phyloP scores from a whole-genome alignment of 805 yeast species.

The Limtongia smithiae region DNA sequence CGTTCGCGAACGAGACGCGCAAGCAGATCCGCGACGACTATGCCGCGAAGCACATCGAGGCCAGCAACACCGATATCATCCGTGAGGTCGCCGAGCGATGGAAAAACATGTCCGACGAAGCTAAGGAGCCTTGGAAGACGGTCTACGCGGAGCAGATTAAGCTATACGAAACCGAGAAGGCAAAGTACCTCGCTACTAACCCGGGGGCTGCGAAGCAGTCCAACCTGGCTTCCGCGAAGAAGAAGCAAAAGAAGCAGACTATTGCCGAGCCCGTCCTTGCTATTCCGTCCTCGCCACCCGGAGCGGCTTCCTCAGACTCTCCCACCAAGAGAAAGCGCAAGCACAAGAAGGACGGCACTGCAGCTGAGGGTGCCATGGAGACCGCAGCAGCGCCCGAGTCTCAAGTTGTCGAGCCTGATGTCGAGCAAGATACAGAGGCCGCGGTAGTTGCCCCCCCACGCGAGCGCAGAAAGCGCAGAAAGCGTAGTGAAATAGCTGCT shows the following conservation, averaged over 20 bases:
- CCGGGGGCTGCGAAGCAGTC: neutral
- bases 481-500: slow-evolving; percentile 2
- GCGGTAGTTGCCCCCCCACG: neutral
- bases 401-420: slow-evolving; percentile 3
- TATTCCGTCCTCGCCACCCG: slow-evolving; percentile 6
- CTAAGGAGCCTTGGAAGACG: slow-evolving; percentile 69
- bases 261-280: too few relatives aligned
- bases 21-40: slow-evolving; percentile 69
- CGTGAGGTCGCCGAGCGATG: slow-evolving; percentile 75
- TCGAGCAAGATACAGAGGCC: neutral
- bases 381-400: slow-evolving; percentile 1
- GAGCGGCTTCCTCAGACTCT: slow-evolving; percentile 1
- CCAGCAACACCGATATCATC: slow-evolving; percentile 68
- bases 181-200: too few relatives aligned
- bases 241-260: neutral
- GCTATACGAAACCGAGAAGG: slow-evolving; percentile 46
- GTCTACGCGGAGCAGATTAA: slow-evolving; percentile 45
- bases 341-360: slow-evolving; percentile 30
- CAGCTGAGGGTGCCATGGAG: neutral
- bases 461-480: slow-evolving; percentile 18
- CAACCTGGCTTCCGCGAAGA: slow-evolving; percentile 1
- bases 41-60: slow-evolving; percentile 51
- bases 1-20: slow-evolving; percentile 70
- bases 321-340: slow-evolving; percentile 24
- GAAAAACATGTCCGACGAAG: slow-evolving; percentile 66